Evolutionary conservation across 2,329 filamentous ascomycete genomes (phyloP), one percentile per base, ranked within the genome.

Genomic region (Phyllosticta capitalensis): DNA sequence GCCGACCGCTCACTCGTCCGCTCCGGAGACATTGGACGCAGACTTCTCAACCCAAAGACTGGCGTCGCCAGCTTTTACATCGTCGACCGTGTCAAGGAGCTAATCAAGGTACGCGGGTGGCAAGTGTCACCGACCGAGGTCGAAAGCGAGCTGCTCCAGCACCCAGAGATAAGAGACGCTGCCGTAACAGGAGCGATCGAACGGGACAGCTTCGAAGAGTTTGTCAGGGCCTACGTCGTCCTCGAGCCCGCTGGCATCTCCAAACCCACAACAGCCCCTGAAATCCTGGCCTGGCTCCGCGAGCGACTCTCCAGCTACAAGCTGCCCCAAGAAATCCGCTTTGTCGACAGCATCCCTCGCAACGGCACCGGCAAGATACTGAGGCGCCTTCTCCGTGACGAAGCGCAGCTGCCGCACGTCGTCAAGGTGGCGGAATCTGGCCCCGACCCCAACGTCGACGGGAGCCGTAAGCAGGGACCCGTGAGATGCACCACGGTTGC

Each of bases 71-170:
- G 45, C 55, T 58, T 71, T 58, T 72, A 71, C 51, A 68, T 75
- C 38, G 66, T 76, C 2, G 75, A 77, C 62, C 67, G 72, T 7
- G 54, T 68, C 9, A 71, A 76, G 65, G 73, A 78, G 61, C 70
- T 78, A 54, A 78, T 78, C 63, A 79, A 78, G 61, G 76, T 78
- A 12, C 78, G 78, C 64, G 78, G 78, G 2, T 69, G 77, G 48
- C 77, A 79, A 67, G 76, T 79, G n/a, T 74, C 77, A 6, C 78
- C 78, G 2, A 76, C 76, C 0, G 78, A 79, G 55, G 69, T 80
- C 0, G 77, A 79, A 65, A 75, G 71, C n/a, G 66, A 72, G n/a
- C 64, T 80, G 2, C 63, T 78, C 3, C 68, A 72, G 2, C 75
- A 79, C 63, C 72, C 72, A 0, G 65, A 67, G 3, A 65, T 77